A percentile compares a stretch with the other conserved stretches of the same genome.
Conservation (phyloP, 768 basidiomycete genomes). For the Lactifluus subvellereus region DNA sequence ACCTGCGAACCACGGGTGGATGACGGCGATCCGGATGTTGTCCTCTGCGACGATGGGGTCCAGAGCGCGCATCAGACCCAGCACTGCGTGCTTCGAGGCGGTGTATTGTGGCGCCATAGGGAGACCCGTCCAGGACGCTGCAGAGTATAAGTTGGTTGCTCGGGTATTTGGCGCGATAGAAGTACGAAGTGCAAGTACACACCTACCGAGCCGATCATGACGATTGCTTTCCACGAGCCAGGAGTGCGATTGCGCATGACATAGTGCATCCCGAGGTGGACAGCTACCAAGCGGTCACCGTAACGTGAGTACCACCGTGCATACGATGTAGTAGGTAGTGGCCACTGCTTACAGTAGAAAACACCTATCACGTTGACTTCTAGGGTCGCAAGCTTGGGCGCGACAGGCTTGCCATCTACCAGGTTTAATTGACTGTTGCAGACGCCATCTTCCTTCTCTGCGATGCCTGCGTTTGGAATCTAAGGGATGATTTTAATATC, state of each 20-base stretch:
- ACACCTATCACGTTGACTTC: slow-evolving; percentile 32
- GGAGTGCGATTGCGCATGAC: slow-evolving; percentile 23
- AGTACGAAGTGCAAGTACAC: slow-evolving; percentile 1
- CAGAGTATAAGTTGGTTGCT: background rate
- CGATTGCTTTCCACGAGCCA: slow-evolving; percentile 28
- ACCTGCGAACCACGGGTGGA: slow-evolving; percentile 34
- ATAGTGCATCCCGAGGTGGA: slow-evolving; percentile 32
- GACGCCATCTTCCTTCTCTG: background rate
- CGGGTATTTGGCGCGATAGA: background rate
- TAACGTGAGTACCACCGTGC: background rate
- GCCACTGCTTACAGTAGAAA: slow-evolving; percentile 28
- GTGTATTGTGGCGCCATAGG: slow-evolving; percentile 27
- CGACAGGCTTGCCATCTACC: slow-evolving; percentile 28
- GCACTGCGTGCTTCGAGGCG: slow-evolving; percentile 31
- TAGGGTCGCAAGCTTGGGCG: slow-evolving; percentile 28
- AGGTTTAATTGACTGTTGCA: slow-evolving; percentile 6
- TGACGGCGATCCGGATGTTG: slow-evolving; percentile 27
- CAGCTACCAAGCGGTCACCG: slow-evolving; percentile 23
- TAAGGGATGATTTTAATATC: background rate
- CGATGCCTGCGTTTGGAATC: slow-evolving; percentile 27
- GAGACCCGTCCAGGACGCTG: slow-evolving; percentile 29
- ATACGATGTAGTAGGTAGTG: background rate
- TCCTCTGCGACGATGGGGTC: slow-evolving; percentile 14
- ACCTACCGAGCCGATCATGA: slow-evolving; percentile 34
- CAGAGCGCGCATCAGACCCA: slow-evolving; percentile 30